Percentiles rank a stretch among this genome's conserved stretches.
phyloP scores from a whole-genome alignment of 2,329 filamentous ascomycete species.

The Elsinoe necatrix region DNA sequence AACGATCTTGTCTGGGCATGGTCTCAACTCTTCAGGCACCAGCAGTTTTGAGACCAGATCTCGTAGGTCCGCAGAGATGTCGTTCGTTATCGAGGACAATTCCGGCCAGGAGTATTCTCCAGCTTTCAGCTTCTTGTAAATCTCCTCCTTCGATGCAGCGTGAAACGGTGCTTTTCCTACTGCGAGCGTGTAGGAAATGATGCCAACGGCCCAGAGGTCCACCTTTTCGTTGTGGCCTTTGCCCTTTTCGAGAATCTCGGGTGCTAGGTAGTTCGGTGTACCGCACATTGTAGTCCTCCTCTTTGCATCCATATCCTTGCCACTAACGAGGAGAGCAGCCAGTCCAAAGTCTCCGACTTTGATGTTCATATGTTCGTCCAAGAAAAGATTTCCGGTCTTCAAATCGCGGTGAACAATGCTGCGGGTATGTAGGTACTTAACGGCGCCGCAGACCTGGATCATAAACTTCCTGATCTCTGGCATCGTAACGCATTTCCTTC shows the following conservation, averaged over 20 bases:
- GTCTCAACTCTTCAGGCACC: conserved; percentile 64
- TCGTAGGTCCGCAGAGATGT: conserved; percentile 67
- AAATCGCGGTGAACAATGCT: conserved; percentile 94
- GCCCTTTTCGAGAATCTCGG: conserved; percentile 90
- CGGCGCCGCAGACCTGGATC: conserved; percentile 88
- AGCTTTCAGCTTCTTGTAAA: conserved; percentile 60
- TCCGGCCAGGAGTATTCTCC: conserved; percentile 75
- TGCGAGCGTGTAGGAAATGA: conserved; percentile 97
- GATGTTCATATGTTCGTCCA: conserved; percentile 91
- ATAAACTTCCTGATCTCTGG: conserved; percentile 91
- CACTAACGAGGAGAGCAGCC: conserved; percentile 81
- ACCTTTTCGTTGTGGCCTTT: conserved; percentile 97
- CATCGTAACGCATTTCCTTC: conserved; percentile 79
- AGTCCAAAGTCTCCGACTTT: conserved; percentile 97
- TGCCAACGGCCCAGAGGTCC: conserved; percentile 95
- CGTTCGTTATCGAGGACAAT: conserved; percentile 55
- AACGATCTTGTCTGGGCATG: conserved; percentile 68
- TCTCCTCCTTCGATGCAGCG: conserved; percentile 78
- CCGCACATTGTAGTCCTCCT: conserved; percentile 90
- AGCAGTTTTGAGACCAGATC: conserved; percentile 70
- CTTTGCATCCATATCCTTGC: conserved; percentile 73
- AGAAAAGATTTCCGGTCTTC: conserved; percentile 96
- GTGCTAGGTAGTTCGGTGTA: conserved; percentile 96
- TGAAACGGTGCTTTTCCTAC: conserved; percentile 96
- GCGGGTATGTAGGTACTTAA: conserved; percentile 95